Evolutionary conservation across 2,329 filamentous ascomycete species (phyloP), one percentile per base, ranked within the genome.

Genomic region (Colletotrichum graminicola): DNA sequence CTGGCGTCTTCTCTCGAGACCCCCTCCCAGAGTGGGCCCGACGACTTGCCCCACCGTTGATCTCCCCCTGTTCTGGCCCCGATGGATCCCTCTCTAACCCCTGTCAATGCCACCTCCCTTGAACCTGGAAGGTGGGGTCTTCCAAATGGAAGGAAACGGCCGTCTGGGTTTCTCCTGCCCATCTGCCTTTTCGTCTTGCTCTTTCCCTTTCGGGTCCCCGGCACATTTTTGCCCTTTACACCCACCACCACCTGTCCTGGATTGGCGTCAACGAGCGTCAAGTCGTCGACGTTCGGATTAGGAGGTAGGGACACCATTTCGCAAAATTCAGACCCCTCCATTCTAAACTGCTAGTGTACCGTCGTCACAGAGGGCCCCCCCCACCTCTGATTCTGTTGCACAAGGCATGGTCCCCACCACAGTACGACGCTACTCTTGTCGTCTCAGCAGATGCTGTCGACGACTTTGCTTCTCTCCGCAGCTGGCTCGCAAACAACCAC

Each of bases 61-160:
- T 34, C 52, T 45, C 61, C 52, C 52, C 54, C 59, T 36, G 52
- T 65, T 41, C 52, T 56, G 61, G 23, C 41, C 47, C 16, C 41
- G 47, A 26, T 16, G 43, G 32, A 39, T 26, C 18, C 16, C 51
- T 8, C 21, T 26, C 21, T 32, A 21, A 18, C 64, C 68, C 68
- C 65, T 12, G 57, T 67, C 43, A 43, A 34, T 26, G 36, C 36
- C 16, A 64, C 21, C 52, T 34, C 39, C 65, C 54, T 49, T 68
- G 68, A 64, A 59, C 68, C 68, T 47, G 11, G 52, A 23, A 26
- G 26, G 65, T 71, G 68, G 64, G 57, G 59, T 43, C 54, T 34
- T n/a, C n/a, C 21, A 39, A 63, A 41, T 59, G 65, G 65, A 71
- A 68, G 68, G 68, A 68, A 71, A 64, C 68, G 65, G 47, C 45